Conservation (phyloP, 108 stramenopile genomes). For the Skeletonema costatum region DNA sequence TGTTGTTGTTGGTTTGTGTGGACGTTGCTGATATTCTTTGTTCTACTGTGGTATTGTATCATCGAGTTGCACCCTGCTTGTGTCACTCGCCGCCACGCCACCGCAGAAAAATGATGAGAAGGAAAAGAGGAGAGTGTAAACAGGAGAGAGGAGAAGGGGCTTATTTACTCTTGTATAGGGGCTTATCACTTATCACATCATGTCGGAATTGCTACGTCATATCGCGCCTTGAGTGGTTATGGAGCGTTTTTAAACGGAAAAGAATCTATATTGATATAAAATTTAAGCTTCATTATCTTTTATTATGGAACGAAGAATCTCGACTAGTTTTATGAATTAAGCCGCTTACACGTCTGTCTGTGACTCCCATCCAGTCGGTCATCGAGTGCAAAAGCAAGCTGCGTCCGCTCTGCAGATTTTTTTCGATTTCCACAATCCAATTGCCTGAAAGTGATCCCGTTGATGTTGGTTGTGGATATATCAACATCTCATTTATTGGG, state of each 20-base stretch:
- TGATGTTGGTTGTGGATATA: background rate
- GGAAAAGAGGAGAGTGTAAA: background rate
- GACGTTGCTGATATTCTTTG: too few species aligned
- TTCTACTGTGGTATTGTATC: too few species aligned
- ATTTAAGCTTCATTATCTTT: background rate
- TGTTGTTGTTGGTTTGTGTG: background rate
- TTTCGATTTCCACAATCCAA: background rate
- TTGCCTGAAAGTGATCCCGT: background rate
- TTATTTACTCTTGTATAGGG: too few species aligned
- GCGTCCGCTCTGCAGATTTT: too few species aligned
- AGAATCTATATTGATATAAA: background rate
- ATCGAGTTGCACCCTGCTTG: too few species aligned
- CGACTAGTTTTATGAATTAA: background rate
- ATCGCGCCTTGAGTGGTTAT: background rate
- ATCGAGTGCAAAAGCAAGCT: background rate
- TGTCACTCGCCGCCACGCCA: too few species aligned
- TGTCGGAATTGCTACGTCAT: background rate
- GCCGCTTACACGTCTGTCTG: background rate
- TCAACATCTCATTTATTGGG: background rate
- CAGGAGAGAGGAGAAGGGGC: background rate
- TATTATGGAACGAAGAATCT: too few species aligned
- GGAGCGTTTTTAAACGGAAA: background rate
- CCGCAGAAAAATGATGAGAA: background rate
- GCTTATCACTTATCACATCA: too few species aligned
- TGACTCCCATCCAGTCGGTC: background rate